Evolutionary conservation across 2,329 filamentous ascomycete genomes (phyloP).

Genomic region (Phymatotrichopsis omnivora): DNA sequence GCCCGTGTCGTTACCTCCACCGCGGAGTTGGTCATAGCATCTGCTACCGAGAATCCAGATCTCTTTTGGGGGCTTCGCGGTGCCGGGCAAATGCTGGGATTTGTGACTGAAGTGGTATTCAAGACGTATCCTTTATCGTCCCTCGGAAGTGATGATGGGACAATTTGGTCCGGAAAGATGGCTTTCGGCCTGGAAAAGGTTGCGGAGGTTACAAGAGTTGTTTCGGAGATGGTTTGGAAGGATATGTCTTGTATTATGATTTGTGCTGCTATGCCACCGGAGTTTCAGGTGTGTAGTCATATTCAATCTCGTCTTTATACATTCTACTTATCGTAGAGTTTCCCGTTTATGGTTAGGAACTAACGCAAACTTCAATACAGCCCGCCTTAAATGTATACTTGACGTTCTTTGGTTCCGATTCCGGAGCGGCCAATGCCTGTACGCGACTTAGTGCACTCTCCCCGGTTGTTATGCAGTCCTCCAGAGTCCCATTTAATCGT

Average conservation of each 20-base stretch:
- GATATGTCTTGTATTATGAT: too few relatives aligned
- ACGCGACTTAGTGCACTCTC: conserved; percentile 28
- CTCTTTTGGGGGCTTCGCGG: conserved; percentile 35
- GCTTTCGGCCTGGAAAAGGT: too few relatives aligned
- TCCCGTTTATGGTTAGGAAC: too few relatives aligned
- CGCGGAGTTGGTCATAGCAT: conserved; percentile 33
- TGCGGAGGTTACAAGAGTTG: too few relatives aligned
- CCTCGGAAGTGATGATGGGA: conserved; percentile 25
- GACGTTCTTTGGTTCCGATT: conserved; percentile 23
- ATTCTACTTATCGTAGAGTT: too few relatives aligned
- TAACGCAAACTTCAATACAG: too few relatives aligned
- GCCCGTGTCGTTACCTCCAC: conserved; percentile 37
- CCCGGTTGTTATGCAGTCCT: conserved; percentile 26
- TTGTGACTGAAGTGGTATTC: conserved; percentile 33
- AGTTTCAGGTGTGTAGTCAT: too few relatives aligned
- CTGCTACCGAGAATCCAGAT: conserved; percentile 34
- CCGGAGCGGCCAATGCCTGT: conserved; percentile 28
- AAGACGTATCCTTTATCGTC: conserved; percentile 27
- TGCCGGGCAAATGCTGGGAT: conserved; percentile 34
- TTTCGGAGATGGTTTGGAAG: too few relatives aligned
- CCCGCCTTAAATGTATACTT: conserved; percentile 26
- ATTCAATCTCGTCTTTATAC: too few relatives aligned
- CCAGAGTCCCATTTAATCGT: conserved; percentile 30
- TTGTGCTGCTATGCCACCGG: too few relatives aligned
- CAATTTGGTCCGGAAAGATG: conserved; percentile 30